Evolutionary conservation across 306 rosid genomes (phyloP), one percentile per base, ranked within the genome.

Genomic region (Sesbania bispinosa): DNA sequence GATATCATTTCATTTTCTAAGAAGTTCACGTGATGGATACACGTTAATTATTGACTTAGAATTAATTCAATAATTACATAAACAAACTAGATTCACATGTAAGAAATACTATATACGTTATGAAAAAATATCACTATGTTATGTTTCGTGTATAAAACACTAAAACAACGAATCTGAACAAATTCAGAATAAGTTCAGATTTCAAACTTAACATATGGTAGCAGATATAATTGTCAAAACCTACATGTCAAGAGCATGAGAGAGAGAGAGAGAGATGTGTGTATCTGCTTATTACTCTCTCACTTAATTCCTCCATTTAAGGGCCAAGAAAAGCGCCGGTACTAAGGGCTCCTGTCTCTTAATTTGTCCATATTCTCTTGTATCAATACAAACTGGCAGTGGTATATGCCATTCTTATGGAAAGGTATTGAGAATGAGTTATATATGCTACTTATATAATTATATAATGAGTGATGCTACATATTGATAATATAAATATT

Each of bases 301-400:
- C 45, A 62, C 65, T 30, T 13, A 67, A 61, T 55, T 73, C 75
- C 81, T 58, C 42, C 9, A 48, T 73, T 73, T 69, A 18, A 33
- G 79, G 80, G 46, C 83, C 88, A 63, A 41, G 50, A 84, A 80
- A 74, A 52, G 43, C 74, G 88, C 81, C 85, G 79, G 1, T 65
- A 4, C 20, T 30, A 43, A 21, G 53, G 87, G 74, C 26, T 24
- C 9, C 14, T 80, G 84, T 83, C 79, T 18, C 39, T 46, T 36
- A 59, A 26, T 77, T 81, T 73, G 71, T 73, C 78, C 59, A 16
- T 71, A 68, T 29, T 77, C 59, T 50, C 30, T 1, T 18, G 15
- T 18, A 6, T 41, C 16, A 29, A 41, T 21, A 4, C 10, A 11
- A 16, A 41, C 4, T 3, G 39, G 10, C 58, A 27, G 2, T 10